These are phyloP conservation scores for Fragaria vesca DNA, from an alignment of 306 rosid genomes.

Conservation along the genomic window DNA sequence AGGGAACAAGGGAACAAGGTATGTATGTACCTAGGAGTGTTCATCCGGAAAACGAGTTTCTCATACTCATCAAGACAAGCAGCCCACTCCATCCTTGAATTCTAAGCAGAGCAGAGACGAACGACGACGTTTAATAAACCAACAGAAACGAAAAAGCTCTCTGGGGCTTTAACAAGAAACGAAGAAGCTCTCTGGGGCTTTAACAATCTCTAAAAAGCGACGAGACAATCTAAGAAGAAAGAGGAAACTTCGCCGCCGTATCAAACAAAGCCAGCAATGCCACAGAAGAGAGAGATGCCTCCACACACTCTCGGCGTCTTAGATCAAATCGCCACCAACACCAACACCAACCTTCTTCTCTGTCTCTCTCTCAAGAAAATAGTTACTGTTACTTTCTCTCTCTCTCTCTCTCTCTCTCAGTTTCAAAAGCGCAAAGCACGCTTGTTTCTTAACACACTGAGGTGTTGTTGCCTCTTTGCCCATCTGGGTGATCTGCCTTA, in stretches of 20 bases:
- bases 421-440: slow-evolving; percentile 45
- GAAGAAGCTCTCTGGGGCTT: not conserved
- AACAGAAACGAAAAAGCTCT: not conserved
- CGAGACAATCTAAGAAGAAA: slow-evolving; percentile 15
- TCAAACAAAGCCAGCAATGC: slow-evolving; percentile 20
- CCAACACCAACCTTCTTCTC: slow-evolving; percentile 25
- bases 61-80: slow-evolving; percentile 72
- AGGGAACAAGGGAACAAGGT: not conserved
- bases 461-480: slow-evolving; percentile 7
- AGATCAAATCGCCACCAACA: slow-evolving; percentile 47
- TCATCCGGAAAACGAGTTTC: slow-evolving; percentile 75
- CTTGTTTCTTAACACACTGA: slow-evolving; percentile 34
- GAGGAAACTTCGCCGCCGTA: slow-evolving; percentile 9
- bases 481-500: not conserved
- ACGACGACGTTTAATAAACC: not conserved
- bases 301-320: slow-evolving; percentile 41
- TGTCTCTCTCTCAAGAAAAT: slow-evolving; percentile 21
- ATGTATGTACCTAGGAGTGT: slow-evolving; percentile 70
- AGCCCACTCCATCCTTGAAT: slow-evolving; percentile 63
- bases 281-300: slow-evolving; percentile 7
- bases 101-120: slow-evolving; percentile 5
- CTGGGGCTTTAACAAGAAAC: not conserved
- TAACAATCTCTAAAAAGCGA: not conserved
- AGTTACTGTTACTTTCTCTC: slow-evolving; percentile 21
- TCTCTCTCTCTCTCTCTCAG: slow-evolving; percentile 24